These are phyloP conservation scores for Pythium folliculosum DNA, from an alignment of 352 stramenopile species.

Conservation along the genomic window DNA sequence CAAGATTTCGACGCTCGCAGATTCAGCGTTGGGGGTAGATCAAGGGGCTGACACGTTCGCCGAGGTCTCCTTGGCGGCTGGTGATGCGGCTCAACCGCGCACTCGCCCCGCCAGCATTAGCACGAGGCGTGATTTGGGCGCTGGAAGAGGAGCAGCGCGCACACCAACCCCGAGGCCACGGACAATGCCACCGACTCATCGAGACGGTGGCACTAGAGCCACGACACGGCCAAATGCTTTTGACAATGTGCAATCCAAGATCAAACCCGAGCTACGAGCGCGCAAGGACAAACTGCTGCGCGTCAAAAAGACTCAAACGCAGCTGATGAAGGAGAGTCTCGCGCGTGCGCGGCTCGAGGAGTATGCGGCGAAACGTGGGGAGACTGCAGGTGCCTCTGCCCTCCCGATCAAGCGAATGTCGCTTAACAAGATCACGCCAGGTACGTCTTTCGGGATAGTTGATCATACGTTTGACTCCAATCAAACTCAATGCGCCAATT, in stretches of 20 bases:
- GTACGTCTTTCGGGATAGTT: constrained; percentile 26
- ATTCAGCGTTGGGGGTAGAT: neutral
- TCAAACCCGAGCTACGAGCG: constrained; percentile 60
- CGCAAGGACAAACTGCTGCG: constrained; percentile 61
- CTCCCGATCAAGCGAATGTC: constrained; percentile 37
- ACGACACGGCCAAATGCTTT: constrained; percentile 25
- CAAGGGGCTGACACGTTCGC: neutral
- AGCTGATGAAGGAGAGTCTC: constrained; percentile 71
- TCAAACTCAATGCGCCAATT: neutral
- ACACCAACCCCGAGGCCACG: neutral
- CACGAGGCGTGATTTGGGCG: neutral
- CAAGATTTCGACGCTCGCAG: neutral
- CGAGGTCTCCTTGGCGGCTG: neutral
- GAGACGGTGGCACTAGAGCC: neutral
- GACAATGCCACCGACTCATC: neutral
- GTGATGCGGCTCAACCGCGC: neutral
- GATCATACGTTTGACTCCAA: too few relatives aligned
- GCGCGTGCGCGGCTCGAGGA: constrained; percentile 55
- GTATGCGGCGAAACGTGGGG: constrained; percentile 41
- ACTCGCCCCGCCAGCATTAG: neutral
- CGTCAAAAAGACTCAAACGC: constrained; percentile 77
- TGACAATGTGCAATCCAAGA: constrained; percentile 57
- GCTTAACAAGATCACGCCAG: constrained; percentile 54
- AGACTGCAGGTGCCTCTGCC: neutral
- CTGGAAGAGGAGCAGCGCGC: neutral